phyloP scores from a whole-genome alignment of 768 basidiomycete genomes.

The Suillus lakei region DNA sequence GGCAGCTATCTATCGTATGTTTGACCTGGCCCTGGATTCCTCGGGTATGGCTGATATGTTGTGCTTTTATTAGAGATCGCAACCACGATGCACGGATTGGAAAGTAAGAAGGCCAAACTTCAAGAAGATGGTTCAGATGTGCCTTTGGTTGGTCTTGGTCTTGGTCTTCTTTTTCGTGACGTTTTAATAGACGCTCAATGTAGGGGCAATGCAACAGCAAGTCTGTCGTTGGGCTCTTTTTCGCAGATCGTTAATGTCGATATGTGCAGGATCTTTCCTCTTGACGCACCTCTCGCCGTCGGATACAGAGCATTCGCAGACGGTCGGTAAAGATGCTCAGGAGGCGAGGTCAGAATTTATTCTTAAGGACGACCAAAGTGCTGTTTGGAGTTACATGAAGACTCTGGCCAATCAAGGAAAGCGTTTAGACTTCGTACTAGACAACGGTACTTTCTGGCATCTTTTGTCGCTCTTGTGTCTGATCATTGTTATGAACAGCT shows the following conservation, averaged over 20 bases:
- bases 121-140: constrained; percentile 87
- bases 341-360: constrained; percentile 79
- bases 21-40: not conserved
- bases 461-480: not conserved
- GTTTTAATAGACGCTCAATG: not conserved
- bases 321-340: constrained; percentile 82
- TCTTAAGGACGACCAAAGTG: constrained; percentile 79
- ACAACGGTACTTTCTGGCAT: constrained; percentile 66
- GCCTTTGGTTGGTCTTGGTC: constrained; percentile 73
- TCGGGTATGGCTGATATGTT: not conserved
- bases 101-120: constrained; percentile 49
- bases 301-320: constrained; percentile 84
- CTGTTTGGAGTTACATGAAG: constrained; percentile 75
- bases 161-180: not conserved
- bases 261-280: constrained; percentile 84
- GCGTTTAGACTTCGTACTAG: constrained; percentile 85
- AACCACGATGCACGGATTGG: constrained; percentile 69
- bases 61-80: constrained; percentile 62
- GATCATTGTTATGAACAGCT: constrained; percentile 47
- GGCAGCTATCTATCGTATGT: constrained; percentile 76
- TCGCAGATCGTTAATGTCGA: constrained; percentile 4
- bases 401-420: constrained; percentile 44
- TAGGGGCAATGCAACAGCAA: constrained; percentile 94
- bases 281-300: constrained; percentile 83
- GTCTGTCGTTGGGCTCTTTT: not conserved